phyloP scores from a whole-genome alignment of 2,329 filamentous ascomycete species.

The Elsinoe perseae region DNA sequence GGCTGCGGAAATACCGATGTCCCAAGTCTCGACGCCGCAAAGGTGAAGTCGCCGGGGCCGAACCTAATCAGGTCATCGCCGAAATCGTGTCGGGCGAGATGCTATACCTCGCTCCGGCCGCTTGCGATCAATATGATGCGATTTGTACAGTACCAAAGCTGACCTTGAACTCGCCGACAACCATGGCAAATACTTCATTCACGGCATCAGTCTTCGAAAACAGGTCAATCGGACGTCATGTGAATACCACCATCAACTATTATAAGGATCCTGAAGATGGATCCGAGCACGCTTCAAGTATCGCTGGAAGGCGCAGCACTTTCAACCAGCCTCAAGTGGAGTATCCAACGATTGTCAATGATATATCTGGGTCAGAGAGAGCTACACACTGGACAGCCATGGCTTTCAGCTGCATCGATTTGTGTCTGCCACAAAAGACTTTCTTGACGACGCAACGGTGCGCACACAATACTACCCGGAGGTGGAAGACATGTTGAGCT shows the following conservation, averaged over 20 bases:
- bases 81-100: too few relatives aligned
- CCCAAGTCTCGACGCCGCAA: too few relatives aligned
- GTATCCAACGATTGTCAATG: slow-evolving; percentile 31
- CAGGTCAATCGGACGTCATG: background rate
- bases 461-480: background rate
- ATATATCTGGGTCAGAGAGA: slow-evolving; percentile 40
- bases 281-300: slow-evolving; percentile 7
- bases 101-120: too few relatives aligned
- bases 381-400: slow-evolving; percentile 19
- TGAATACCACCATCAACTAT: slow-evolving; percentile 16
- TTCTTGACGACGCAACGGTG: background rate
- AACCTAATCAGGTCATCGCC: too few relatives aligned
- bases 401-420: slow-evolving; percentile 31
- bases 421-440: slow-evolving; percentile 17
- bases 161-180: too few relatives aligned
- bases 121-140: too few relatives aligned
- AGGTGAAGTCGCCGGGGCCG: too few relatives aligned
- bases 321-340: slow-evolving; percentile 27
- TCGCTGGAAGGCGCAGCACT: slow-evolving; percentile 24
- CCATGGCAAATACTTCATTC: too few relatives aligned
- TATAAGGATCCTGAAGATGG: slow-evolving; percentile 20
- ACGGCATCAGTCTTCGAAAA: too few relatives aligned
- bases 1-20: too few relatives aligned
- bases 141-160: too few relatives aligned
- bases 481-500: background rate